Percentiles rank a stretch among this genome's conserved stretches.
Conservation (phyloP, 306 rosid species). For the Leucaena leucocephala region DNA sequence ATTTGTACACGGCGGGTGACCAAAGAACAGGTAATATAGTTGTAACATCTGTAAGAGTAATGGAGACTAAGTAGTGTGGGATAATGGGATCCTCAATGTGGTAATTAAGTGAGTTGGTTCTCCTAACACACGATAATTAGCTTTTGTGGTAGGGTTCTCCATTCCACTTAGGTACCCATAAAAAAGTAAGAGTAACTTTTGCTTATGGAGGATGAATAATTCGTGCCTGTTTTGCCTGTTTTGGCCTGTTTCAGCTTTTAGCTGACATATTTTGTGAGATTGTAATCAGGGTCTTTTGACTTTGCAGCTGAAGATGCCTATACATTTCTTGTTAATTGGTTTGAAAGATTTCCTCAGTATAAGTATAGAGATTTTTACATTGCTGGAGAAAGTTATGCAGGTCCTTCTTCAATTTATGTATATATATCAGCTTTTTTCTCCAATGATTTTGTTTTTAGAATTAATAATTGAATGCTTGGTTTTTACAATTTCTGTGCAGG, state of each 20-base stretch:
- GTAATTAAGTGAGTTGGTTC: too few species aligned
- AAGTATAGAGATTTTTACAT: conserved; percentile 88
- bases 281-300: conserved; percentile 31
- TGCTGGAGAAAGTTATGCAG: conserved; percentile 99
- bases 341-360: conserved; percentile 94
- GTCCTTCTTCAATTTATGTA: conserved; percentile 40
- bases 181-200: neutral
- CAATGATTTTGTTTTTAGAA: neutral
- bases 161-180: too few species aligned
- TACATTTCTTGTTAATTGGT: conserved; percentile 83
- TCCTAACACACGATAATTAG: too few species aligned
- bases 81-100: neutral
- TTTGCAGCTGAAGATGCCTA: conserved; percentile 90
- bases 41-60: neutral
- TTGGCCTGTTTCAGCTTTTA: neutral
- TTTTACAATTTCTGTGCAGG: conserved; percentile 53
- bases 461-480: conserved; percentile 23
- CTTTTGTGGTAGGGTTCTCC: too few species aligned
- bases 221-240: conserved; percentile 26
- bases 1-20: conserved; percentile 84
- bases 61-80: too few species aligned
- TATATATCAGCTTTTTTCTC: neutral
- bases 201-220: conserved; percentile 16
- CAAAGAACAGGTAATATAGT: conserved; percentile 71
- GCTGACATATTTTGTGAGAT: conserved; percentile 33